Base-by-base conservation (phyloP, 2,329 filamentous ascomycete genomes). In the Cladophialophora chaetospira region DNA sequence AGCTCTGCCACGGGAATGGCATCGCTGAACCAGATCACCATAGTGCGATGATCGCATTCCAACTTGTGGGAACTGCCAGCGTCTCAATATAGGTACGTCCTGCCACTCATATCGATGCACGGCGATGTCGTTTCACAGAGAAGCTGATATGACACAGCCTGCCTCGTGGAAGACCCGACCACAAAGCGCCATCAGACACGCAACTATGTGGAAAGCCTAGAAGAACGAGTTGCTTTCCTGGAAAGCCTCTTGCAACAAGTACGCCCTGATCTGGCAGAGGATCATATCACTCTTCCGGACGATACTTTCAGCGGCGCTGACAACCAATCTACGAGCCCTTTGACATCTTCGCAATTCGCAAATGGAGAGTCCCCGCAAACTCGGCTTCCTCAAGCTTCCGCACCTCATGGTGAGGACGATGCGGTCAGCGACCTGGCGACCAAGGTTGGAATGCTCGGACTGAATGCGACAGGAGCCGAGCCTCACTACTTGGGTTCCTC, bases 151-250 rank as follows among this genome's bases (percentile, higher is more conserved):
- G 13, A 33, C 8, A 36, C 43, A 57, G 55, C 48, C 3, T 57
- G 55, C 28, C 29, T 57, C 19, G 53, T 47, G 13, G 48, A 53
- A 28, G 55, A 57, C 45, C 55, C 55, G n/a, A n/a, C 55, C 4
- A 57, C 55, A 35, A 52, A 57, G 43, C 55, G 55, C 9, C 48
- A 31, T 31, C 55, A 57, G 42, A 48, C 55, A 6, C 55, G 55
- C 17, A 49, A 49, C 23, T 57, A 57, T 49, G 40, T 57, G 8
- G 55, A 57, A 26, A 47, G 40, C 21, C 42, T 57, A n/a, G 55
- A 53, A 21, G 44, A 53, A 8, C 55, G 44, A 49, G 50, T 58
- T 11, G 49, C 55, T 23, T 54, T 53, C 42, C 50, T 58, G 29
- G 55, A 58, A 44, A 42, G 23, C 2, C 40, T 23, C 17, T 21